These are phyloP conservation scores for Saccharum hybrid DNA, from an alignment of 202 grass and related monocot species.

Conservation along the genomic window DNA sequence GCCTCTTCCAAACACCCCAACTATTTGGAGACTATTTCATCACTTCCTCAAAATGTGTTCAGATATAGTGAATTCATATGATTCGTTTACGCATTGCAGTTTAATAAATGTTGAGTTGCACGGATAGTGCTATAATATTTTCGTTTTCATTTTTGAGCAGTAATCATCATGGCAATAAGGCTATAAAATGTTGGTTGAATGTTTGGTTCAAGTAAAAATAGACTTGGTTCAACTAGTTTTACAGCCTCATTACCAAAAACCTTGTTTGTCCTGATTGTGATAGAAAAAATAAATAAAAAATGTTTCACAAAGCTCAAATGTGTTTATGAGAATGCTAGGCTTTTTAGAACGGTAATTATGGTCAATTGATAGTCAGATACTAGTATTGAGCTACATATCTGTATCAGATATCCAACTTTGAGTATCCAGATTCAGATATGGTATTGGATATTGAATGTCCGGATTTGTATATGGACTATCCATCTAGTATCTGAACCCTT, in stretches of 20 bases:
- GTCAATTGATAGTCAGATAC: neutral
- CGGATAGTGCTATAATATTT: neutral
- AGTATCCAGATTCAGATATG: neutral
- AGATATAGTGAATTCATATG: neutral
- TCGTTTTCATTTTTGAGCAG: neutral
- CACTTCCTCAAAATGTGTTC: constrained; percentile 18
- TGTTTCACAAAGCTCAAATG: neutral
- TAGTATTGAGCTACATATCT: neutral
- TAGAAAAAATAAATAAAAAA: neutral
- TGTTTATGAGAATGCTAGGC: neutral
- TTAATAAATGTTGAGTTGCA: constrained; percentile 32
- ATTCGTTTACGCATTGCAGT: constrained; percentile 8
- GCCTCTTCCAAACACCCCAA: constrained; percentile 40
- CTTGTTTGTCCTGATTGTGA: neutral
- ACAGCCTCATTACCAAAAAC: neutral
- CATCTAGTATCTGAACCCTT: neutral
- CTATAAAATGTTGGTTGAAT: neutral
- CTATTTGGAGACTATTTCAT: constrained; percentile 12
- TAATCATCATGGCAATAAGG: neutral
- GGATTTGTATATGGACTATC: neutral
- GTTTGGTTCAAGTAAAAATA: neutral
- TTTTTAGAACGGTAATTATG: neutral
- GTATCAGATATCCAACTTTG: neutral
- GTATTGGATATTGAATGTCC: neutral
- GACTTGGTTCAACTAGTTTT: neutral